Evolutionary conservation across 1,284 basidiomycete species (phyloP).

Genomic region (Prillingera fragicola): DNA sequence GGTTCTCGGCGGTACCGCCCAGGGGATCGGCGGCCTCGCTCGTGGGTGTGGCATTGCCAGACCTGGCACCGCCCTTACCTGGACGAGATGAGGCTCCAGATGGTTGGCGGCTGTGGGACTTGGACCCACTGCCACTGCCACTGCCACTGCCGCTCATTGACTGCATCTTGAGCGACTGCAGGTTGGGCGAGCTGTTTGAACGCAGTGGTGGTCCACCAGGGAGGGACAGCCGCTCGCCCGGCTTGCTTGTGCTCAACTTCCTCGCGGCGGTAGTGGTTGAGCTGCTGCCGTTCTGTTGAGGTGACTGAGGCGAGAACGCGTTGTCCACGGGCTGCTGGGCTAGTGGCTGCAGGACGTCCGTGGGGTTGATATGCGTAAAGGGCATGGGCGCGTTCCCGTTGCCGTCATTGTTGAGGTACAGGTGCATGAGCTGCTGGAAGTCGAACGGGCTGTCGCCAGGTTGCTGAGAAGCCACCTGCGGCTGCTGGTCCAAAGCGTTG

Average conservation of each 20-base stretch:
- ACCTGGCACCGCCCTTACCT: slow-evolving; percentile 2
- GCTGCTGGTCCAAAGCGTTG: neutral
- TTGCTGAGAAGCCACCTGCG: neutral
- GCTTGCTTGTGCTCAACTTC: slow-evolving; percentile 32
- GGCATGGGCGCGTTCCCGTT: slow-evolving; percentile 40
- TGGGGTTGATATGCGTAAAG: slow-evolving; percentile 81
- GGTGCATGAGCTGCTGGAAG: slow-evolving; percentile 49
- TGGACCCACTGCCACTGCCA: neutral
- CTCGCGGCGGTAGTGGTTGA: slow-evolving; percentile 10
- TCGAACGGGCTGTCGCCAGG: slow-evolving; percentile 36
- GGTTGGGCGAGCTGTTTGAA: slow-evolving; percentile 45
- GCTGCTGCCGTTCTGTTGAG: slow-evolving; percentile 22
- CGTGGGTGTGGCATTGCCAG: slow-evolving; percentile 9
- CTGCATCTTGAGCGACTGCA: slow-evolving; percentile 26
- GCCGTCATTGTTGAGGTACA: slow-evolving; percentile 42
- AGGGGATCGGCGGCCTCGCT: slow-evolving; percentile 1
- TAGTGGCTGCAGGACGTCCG: slow-evolving; percentile 62
- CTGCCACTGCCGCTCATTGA: neutral
- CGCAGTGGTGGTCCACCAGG: slow-evolving; percentile 25
- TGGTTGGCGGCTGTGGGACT: neutral
- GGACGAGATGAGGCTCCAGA: neutral
- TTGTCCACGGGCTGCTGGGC: slow-evolving; percentile 7
- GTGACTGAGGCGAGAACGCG: slow-evolving; percentile 17
- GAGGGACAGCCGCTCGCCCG: slow-evolving; percentile 18
- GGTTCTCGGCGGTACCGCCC: slow-evolving; percentile 53